These are phyloP conservation scores for Russula griseocarnosa DNA, from an alignment of 768 basidiomycete genomes.

Conservation along the genomic window DNA sequence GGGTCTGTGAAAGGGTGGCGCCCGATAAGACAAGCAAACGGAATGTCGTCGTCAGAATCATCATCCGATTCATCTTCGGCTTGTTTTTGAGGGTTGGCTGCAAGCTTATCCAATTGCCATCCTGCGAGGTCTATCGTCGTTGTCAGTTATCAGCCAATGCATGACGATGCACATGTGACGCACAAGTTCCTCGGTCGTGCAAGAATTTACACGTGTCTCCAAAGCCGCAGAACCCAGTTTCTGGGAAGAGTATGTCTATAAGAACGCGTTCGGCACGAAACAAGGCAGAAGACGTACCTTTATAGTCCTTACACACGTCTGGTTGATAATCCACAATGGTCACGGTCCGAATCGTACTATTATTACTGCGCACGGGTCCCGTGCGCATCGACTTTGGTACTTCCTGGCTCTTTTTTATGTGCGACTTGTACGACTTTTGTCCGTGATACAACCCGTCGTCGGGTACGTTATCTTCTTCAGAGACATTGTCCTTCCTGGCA, in stretches of 20 bases:
- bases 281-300: constrained; percentile 56
- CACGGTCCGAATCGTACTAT: constrained; percentile 84
- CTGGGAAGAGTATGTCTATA: constrained; percentile 40
- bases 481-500: constrained; percentile 50
- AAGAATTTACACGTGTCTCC: constrained; percentile 99
- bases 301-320: constrained; percentile 99
- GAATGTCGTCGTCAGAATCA: constrained; percentile 81
- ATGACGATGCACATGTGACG: constrained; percentile 36
- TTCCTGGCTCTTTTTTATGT: constrained; percentile 78
- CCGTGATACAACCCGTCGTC: constrained; percentile 89
- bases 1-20: constrained; percentile 93
- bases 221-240: constrained; percentile 98
- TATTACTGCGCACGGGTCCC: constrained; percentile 68
- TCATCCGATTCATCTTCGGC: constrained; percentile 50
- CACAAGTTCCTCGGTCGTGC: constrained; percentile 94
- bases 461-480: constrained; percentile 55
- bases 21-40: constrained; percentile 98
- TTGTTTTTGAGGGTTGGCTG: constrained; percentile 66
- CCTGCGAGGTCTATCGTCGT: constrained; percentile 75
- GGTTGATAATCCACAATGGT: constrained; percentile 98
- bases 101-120: constrained; percentile 96
- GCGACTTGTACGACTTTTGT: constrained; percentile 72
- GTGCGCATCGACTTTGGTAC: constrained; percentile 84
- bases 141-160: constrained; percentile 18
- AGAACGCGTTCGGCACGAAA: constrained; percentile 3